Evolutionary conservation across 2,329 filamentous ascomycete genomes (phyloP).

Genomic region (Stemphylium lycopersici): DNA sequence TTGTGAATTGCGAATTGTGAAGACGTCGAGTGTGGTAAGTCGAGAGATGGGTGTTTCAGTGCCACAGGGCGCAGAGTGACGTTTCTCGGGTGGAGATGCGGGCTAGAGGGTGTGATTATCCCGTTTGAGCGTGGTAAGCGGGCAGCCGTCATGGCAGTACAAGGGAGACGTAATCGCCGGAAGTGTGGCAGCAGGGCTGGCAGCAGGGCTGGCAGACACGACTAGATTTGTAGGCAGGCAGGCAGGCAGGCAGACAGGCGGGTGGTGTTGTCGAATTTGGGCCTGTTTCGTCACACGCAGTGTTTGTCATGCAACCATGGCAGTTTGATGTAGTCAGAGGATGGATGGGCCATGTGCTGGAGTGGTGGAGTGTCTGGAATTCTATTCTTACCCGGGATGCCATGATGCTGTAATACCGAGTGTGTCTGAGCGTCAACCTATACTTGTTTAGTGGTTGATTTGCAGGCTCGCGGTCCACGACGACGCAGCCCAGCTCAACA

Average conservation of each 20-base stretch:
- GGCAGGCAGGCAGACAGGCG: too few species aligned
- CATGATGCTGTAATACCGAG: slow-evolving; percentile 25
- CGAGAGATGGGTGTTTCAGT: slow-evolving; percentile 2
- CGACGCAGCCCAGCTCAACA: slow-evolving; percentile 18
- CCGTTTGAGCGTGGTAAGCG: slow-evolving; percentile 6
- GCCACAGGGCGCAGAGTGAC: not conserved
- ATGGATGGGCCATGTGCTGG: too few species aligned
- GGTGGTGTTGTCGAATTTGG: not conserved
- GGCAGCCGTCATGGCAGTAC: slow-evolving; percentile 10
- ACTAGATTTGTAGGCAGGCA: not conserved
- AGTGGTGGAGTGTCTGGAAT: not conserved
- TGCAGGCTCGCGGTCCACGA: slow-evolving; percentile 15
- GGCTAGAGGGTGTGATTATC: slow-evolving; percentile 1
- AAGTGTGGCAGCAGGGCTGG: slow-evolving; percentile 1
- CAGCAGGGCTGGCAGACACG: slow-evolving; percentile 2
- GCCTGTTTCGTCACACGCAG: slow-evolving; percentile 5
- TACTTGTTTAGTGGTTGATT: slow-evolving; percentile 15
- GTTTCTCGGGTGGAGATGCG: slow-evolving; percentile 8
- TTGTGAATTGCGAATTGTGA: too few species aligned
- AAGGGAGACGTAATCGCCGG: slow-evolving; percentile 6
- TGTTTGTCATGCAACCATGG: slow-evolving; percentile 13
- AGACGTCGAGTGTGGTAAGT: not conserved
- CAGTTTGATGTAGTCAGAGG: slow-evolving; percentile 5
- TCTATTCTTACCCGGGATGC: slow-evolving; percentile 14
- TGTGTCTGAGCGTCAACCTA: slow-evolving; percentile 8